These are phyloP conservation scores for Phascolomyces articulosus DNA, from an alignment of 371 early-diverging fungal species.

Conservation along the genomic window DNA sequence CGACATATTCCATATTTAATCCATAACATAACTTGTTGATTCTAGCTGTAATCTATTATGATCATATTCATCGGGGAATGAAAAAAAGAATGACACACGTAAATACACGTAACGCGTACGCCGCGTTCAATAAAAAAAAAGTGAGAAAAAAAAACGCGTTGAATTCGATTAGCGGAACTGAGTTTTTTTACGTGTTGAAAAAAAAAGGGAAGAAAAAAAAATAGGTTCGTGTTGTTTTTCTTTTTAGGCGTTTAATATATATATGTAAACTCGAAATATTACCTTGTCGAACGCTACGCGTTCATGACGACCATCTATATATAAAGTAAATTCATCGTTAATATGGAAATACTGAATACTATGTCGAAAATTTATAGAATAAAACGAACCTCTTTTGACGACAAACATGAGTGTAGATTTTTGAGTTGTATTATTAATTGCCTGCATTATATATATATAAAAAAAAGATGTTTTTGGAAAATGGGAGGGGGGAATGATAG, in stretches of 20 bases:
- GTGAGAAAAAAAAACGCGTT: too few relatives aligned
- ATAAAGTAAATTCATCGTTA: not conserved
- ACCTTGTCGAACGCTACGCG: slow-evolving; percentile 88
- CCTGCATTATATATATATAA: not conserved
- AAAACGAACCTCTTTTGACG: slow-evolving; percentile 3
- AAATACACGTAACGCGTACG: not conserved
- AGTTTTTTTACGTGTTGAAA: slow-evolving; percentile 1
- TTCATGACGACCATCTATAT: slow-evolving; percentile 78
- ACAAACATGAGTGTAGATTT: slow-evolving; percentile 3
- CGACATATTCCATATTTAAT: slow-evolving; percentile 83
- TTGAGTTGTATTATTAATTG: not conserved
- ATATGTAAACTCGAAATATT: slow-evolving; percentile 5
- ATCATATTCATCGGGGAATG: not conserved
- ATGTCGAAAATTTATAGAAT: not conserved
- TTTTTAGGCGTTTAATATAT: slow-evolving; percentile 4
- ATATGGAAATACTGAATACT: too few relatives aligned
- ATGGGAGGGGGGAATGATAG: too few relatives aligned
- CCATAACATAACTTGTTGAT: slow-evolving; percentile 89
- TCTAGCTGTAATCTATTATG: slow-evolving; percentile 80
- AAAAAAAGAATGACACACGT: slow-evolving; percentile 4
- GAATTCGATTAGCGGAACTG: not conserved
- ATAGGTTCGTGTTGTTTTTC: not conserved
- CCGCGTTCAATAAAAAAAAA: not conserved
- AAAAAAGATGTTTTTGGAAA: too few relatives aligned
- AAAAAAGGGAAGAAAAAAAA: too few relatives aligned